These are phyloP conservation scores for Cardamine occulta DNA, from an alignment of 345 rosid genomes.

Conservation along the genomic window DNA sequence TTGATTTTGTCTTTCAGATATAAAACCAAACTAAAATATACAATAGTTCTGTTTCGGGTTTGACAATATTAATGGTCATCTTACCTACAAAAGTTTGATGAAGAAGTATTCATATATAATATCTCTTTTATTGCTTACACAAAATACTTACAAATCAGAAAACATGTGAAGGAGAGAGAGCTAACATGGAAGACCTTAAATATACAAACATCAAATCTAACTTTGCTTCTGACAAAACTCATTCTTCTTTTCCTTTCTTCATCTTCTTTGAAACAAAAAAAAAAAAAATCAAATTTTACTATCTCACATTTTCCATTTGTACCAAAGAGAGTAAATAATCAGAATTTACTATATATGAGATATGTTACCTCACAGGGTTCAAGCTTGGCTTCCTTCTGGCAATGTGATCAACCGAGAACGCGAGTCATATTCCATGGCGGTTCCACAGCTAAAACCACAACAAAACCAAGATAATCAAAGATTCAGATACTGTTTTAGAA, in stretches of 20 bases:
- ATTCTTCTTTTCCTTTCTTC: conserved; percentile 37
- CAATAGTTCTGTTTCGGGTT: background rate
- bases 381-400: conserved; percentile 86
- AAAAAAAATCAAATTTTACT: background rate
- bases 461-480: conserved; percentile 9
- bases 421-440: conserved; percentile 59
- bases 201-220: conserved; percentile 35
- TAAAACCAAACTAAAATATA: background rate
- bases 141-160: conserved; percentile 44
- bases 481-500: background rate
- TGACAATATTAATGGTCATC: background rate
- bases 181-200: conserved; percentile 43
- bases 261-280: background rate
- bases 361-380: conserved; percentile 47
- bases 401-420: conserved; percentile 75
- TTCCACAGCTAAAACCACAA: conserved; percentile 64
- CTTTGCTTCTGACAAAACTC: conserved; percentile 44
- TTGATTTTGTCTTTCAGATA: background rate
- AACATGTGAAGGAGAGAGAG: conserved; percentile 41
- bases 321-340: conserved; percentile 5
- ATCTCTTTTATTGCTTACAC: conserved; percentile 35
- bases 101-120: conserved; percentile 31
- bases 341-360: conserved; percentile 10
- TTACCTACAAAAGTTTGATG: conserved; percentile 21
- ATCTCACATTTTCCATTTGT: conserved; percentile 16